Percentiles rank a stretch among this genome's conserved stretches.
Conservation (phyloP, 164 flowering plant genomes). For the Taxillus chinensis region DNA sequence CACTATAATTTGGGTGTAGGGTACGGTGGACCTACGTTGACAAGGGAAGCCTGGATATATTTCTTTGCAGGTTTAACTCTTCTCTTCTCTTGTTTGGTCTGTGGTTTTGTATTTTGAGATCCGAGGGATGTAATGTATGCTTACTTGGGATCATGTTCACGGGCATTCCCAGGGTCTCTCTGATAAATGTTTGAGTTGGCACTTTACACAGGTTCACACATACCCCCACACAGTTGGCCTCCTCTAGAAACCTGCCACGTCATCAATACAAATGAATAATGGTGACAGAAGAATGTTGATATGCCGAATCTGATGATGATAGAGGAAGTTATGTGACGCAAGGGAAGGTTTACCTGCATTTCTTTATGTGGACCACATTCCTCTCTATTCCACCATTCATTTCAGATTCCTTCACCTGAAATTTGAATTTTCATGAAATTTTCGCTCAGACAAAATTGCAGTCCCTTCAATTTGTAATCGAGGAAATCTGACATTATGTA, state of each 20-base stretch:
- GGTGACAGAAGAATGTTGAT: background rate
- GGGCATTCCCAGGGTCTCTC: constrained; percentile 76
- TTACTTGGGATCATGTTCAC: constrained; percentile 90
- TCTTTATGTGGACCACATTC: constrained; percentile 62
- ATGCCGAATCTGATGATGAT: background rate
- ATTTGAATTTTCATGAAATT: background rate
- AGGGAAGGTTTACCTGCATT: constrained; percentile 66
- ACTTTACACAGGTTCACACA: constrained; percentile 82
- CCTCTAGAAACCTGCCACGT: constrained; percentile 59
- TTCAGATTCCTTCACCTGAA: constrained; percentile 70
- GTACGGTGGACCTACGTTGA: too few species aligned
- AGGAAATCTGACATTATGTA: too few species aligned
- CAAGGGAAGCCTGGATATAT: too few species aligned
- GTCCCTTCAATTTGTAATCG: too few species aligned
- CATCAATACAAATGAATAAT: background rate
- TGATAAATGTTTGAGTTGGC: constrained; percentile 74
- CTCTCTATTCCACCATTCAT: constrained; percentile 59
- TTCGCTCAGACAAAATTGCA: too few species aligned
- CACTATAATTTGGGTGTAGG: too few species aligned
- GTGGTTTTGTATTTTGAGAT: too few species aligned
- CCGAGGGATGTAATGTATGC: constrained; percentile 7
- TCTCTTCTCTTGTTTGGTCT: too few species aligned
- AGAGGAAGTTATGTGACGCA: background rate
- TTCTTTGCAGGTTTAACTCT: too few species aligned
- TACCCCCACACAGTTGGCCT: constrained; percentile 76